Base-by-base conservation (phyloP, 352 stramenopile species). In the Pythium guiyangense region DNA sequence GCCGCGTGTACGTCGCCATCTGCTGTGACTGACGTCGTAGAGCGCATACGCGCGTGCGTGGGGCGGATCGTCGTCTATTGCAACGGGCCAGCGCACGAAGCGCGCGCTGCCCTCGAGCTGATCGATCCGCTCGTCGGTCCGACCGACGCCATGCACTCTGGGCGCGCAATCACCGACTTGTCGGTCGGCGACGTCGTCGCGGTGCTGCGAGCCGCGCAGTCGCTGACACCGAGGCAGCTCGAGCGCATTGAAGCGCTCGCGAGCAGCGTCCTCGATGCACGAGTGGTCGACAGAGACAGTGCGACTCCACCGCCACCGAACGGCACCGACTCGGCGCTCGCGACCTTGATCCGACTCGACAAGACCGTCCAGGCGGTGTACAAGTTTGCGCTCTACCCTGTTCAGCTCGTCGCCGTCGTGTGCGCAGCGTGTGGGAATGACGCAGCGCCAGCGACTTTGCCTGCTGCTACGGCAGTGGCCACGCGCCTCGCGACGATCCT, bases 371-470 rank as follows among this genome's bases (percentile, higher is more conserved):
- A 35, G 22, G 25, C 26, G 17, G 46, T 51, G 22, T 37, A 37
- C 22, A 34, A 34, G 14, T 51, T 51, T 22, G 26, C 26, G 22
- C 46, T 51, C 11, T 39, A 51, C 46, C 46, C 46, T n/a, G 46
- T 51, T 3, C 46, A 51, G 22, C 46, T 51, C 22, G 46, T 51
- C 11, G 26, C 46, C 2, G n/a, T 51, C 46, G 18, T 51, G 12
- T 51, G 46, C 46, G 31, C 22, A 15, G n/a, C 46, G 22, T 37
- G 25, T 9, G 6, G 11, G 20, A n/a, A 35, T 9, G 29, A 34
- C 29, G 29, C 29, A 34, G 4, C 29, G 8, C 12, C 35, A 4
- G 11, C 10, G 5, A 14, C 0, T 4, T 42, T 2, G 29, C 4
- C 29, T 10, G 29, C 29, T 2, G 29, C 29, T 2, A 34, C 3